Evolutionary conservation across 176 grass and related monocot genomes (phyloP).

Genomic region (Lolium multiflorum): DNA sequence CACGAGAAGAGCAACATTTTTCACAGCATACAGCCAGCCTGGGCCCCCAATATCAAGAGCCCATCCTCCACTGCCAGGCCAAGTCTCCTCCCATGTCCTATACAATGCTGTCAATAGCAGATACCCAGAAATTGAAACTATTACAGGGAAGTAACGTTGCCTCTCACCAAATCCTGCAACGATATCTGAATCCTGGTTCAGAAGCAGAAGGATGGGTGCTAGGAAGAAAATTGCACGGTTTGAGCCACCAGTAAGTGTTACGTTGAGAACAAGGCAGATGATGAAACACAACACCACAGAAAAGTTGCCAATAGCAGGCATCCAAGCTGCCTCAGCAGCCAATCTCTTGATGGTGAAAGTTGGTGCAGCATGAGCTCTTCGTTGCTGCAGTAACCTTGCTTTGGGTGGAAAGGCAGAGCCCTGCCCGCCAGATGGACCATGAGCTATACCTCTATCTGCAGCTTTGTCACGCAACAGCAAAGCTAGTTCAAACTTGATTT

Average conservation of each 20-base stretch:
- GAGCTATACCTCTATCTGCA: conserved; percentile 52
- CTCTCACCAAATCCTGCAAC: conserved; percentile 92
- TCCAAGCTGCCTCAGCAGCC: conserved; percentile 96
- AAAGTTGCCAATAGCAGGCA: conserved; percentile 95
- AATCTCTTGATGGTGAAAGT: conserved; percentile 95
- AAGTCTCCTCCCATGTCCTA: conserved; percentile 85
- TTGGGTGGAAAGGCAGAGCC: conserved; percentile 79
- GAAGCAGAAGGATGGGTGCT: conserved; percentile 86
- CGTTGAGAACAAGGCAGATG: conserved; percentile 89
- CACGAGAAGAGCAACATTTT: conserved; percentile 79
- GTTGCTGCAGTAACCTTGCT: conserved; percentile 82
- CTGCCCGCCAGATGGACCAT: conserved; percentile 52
- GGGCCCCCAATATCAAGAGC: conserved; percentile 81
- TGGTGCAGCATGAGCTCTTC: conserved; percentile 74
- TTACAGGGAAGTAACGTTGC: conserved; percentile 94
- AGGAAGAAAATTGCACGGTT: conserved; percentile 96
- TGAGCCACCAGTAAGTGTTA: conserved; percentile 86
- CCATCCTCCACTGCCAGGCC: conserved; percentile 73
- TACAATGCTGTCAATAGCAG: conserved; percentile 84
- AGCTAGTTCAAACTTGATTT: conserved; percentile 91
- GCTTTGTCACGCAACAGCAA: conserved; percentile 83
- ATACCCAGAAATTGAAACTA: conserved; percentile 73
- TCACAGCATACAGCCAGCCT: conserved; percentile 88
- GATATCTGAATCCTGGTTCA: conserved; percentile 98
- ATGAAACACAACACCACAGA: conserved; percentile 84